Percentiles rank a stretch among this genome's conserved stretches.
Evolutionary conservation across 257 asterid genomes (phyloP).

Genomic region (Agastache rugosa): DNA sequence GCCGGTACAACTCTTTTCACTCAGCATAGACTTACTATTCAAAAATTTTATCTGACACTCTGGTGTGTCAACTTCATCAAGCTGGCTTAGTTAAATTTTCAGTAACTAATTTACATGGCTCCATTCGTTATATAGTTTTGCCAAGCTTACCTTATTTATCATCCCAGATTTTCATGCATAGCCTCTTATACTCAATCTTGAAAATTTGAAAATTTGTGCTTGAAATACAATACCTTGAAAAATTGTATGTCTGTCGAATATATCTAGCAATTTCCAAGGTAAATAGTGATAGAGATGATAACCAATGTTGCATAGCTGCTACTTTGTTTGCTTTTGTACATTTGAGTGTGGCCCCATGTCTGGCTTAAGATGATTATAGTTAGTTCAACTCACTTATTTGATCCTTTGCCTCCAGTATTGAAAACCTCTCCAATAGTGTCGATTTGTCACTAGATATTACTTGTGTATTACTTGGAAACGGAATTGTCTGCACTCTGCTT

Average conservation of each 20-base stretch:
- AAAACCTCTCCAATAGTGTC: neutral
- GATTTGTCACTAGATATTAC: conserved; percentile 9
- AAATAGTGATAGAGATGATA: neutral
- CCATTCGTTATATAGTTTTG: neutral
- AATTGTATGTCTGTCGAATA: neutral
- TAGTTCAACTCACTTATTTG: conserved; percentile 13
- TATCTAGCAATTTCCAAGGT: neutral
- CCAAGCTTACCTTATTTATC: neutral
- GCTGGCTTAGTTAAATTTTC: conserved; percentile 21
- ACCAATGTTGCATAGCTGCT: neutral
- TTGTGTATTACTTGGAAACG: too few species aligned
- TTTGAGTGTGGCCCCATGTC: conserved; percentile 15
- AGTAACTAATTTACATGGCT: conserved; percentile 17
- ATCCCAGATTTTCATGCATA: conserved; percentile 8
- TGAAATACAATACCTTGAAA: neutral
- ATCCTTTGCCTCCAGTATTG: neutral
- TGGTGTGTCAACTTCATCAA: conserved; percentile 27
- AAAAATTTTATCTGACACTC: conserved; percentile 1
- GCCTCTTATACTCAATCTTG: neutral
- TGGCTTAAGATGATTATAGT: conserved; percentile 9
- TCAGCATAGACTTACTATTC: conserved; percentile 25
- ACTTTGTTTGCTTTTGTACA: neutral
- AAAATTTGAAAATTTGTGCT: neutral
- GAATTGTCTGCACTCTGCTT: too few species aligned
- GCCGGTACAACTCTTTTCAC: conserved; percentile 58